Evolutionary conservation across 2,329 filamentous ascomycete genomes (phyloP).

Genomic region (Xylaria sp.): DNA sequence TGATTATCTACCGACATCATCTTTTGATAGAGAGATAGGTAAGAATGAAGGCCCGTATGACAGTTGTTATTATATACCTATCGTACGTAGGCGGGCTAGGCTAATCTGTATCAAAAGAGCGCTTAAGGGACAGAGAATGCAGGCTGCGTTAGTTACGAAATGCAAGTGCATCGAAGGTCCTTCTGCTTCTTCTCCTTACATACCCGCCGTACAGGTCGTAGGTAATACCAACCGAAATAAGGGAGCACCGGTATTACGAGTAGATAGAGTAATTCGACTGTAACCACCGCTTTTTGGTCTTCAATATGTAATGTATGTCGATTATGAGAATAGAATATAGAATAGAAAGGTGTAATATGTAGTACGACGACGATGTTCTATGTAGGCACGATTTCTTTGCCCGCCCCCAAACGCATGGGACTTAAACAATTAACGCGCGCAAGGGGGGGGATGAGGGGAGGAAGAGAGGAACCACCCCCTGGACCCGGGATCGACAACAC

Average conservation of each 20-base stretch:
- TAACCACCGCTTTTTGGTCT: background rate
- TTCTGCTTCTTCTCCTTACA: slow-evolving; percentile 4
- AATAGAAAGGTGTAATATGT: too few relatives aligned
- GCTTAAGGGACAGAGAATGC: background rate
- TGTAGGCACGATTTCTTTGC: too few relatives aligned
- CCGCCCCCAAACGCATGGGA: slow-evolving; percentile 10
- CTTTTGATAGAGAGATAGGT: too few relatives aligned
- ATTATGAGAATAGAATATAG: too few relatives aligned
- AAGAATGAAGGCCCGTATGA: too few relatives aligned
- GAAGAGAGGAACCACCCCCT: background rate
- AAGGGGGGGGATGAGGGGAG: too few relatives aligned
- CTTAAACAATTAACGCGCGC: slow-evolving; percentile 3
- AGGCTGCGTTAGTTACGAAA: background rate
- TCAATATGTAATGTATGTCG: background rate
- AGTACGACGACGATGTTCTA: too few relatives aligned
- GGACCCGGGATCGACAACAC: slow-evolving; percentile 13
- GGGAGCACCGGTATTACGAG: background rate
- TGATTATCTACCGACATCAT: too few relatives aligned
- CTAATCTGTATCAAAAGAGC: too few relatives aligned
- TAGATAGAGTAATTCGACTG: background rate
- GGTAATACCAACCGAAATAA: slow-evolving; percentile 1
- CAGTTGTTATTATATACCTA: too few relatives aligned
- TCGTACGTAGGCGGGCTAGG: too few relatives aligned
- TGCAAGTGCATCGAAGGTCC: background rate
- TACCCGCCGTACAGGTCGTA: slow-evolving; percentile 15